phyloP scores from a whole-genome alignment of 176 grass and related monocot genomes.

The Cenchrus purpureus region DNA sequence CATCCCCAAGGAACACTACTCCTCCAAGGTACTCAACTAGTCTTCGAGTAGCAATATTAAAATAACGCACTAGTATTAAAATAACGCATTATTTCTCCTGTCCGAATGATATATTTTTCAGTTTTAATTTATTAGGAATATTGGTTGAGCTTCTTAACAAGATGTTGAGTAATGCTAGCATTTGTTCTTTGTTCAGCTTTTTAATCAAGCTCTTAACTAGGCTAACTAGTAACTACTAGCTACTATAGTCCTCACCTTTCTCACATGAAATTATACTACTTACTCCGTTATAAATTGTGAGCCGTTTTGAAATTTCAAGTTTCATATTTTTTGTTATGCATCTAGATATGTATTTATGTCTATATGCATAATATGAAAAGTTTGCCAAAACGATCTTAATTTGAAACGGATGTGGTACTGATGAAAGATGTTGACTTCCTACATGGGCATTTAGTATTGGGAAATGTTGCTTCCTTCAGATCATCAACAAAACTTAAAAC shows the following conservation, averaged over 20 bases:
- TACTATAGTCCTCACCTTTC: neutral
- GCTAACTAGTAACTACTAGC: neutral
- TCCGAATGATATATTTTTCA: neutral
- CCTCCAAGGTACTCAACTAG: conserved; percentile 9
- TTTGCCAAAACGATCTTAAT: too few species aligned
- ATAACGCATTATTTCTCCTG: neutral
- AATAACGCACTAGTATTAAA: too few species aligned
- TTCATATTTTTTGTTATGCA: too few species aligned
- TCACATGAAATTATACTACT: conserved; percentile 14
- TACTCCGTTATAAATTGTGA: too few species aligned
- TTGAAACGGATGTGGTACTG: neutral
- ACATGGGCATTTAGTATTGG: neutral
- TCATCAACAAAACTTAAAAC: neutral
- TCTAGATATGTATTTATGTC: too few species aligned
- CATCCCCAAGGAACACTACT: conserved; percentile 52
- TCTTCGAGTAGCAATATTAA: too few species aligned
- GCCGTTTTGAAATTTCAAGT: too few species aligned
- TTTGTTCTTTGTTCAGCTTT: neutral
- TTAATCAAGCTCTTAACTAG: neutral
- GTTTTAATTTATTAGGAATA: too few species aligned
- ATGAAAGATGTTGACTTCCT: neutral
- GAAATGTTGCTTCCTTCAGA: conserved; percentile 26
- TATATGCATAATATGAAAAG: too few species aligned
- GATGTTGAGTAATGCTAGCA: neutral
- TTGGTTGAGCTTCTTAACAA: too few species aligned